Evolutionary conservation across 169 alveolate genomes (phyloP).

Genomic region (Eimeria necatrix): DNA sequence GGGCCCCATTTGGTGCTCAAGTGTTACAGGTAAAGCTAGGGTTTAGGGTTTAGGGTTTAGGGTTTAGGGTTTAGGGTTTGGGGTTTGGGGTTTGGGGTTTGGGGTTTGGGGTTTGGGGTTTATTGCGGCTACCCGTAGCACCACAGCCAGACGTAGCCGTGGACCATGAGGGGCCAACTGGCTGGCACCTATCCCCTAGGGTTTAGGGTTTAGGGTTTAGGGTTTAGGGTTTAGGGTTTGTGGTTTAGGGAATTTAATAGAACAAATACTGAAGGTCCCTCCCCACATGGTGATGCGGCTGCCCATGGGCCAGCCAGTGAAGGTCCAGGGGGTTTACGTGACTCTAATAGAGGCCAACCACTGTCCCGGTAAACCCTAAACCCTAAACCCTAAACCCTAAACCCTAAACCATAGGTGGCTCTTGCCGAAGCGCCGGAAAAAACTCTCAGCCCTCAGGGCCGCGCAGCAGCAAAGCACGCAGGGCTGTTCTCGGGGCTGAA

Average conservation of each 20-base stretch:
- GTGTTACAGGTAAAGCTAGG: slow-evolving; percentile 16
- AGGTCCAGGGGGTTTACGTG: slow-evolving; percentile 8
- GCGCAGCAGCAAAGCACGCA: neutral
- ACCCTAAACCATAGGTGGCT: neutral
- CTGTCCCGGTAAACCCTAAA: slow-evolving; percentile 60
- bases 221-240: neutral
- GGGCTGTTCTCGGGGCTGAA: neutral
- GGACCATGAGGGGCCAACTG: no score
- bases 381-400: neutral
- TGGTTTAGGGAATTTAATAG: neutral
- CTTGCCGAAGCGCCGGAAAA: no score
- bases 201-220: neutral
- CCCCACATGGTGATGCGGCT: neutral
- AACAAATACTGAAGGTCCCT: neutral
- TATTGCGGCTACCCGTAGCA: no score
- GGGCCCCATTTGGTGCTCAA: slow-evolving; percentile 47
- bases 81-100: no score
- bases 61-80: neutral
- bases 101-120: no score
- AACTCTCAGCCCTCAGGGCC: neutral
- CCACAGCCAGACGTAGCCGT: no score
- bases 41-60: neutral
- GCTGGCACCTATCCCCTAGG: no score
- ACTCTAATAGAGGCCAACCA: slow-evolving; percentile 68
- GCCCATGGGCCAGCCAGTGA: neutral